Conservation (phyloP, 2,329 filamentous ascomycete genomes). For the Rugonectria rugulosa region DNA sequence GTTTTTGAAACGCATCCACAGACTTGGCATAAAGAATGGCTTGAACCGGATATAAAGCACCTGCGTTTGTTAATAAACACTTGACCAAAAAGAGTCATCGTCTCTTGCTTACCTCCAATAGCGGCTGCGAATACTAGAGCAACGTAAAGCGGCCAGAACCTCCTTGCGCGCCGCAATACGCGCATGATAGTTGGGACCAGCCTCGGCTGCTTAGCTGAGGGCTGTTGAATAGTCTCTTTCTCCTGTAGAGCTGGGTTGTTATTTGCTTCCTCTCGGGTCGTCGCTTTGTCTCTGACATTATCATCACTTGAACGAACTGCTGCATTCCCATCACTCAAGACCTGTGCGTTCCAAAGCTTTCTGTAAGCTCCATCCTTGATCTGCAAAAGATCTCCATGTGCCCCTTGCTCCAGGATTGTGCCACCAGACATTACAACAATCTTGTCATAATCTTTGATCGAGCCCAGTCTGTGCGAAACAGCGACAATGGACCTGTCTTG, state of each 20-base stretch:
- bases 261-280: too few relatives aligned
- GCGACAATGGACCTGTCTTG: constrained; percentile 66
- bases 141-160: background rate
- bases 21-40: background rate
- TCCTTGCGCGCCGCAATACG: background rate
- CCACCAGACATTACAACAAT: constrained; percentile 38
- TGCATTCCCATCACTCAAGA: too few relatives aligned
- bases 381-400: background rate
- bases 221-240: too few relatives aligned
- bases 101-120: background rate
- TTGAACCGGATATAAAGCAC: background rate
- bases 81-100: too few relatives aligned
- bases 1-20: background rate
- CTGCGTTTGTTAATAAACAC: background rate
- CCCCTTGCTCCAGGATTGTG: constrained; percentile 21
- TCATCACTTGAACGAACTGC: too few relatives aligned
- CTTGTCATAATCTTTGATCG: constrained; percentile 41
- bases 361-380: background rate
- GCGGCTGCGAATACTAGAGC: background rate
- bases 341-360: background rate
- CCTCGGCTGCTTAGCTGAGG: background rate
- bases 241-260: too few relatives aligned
- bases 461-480: constrained; percentile 65
- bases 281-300: too few relatives aligned
- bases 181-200: background rate